Percentiles rank a stretch among this genome's conserved stretches.
Conservation (phyloP, 805 yeast genomes). For the Starmera dryadoides region DNA sequence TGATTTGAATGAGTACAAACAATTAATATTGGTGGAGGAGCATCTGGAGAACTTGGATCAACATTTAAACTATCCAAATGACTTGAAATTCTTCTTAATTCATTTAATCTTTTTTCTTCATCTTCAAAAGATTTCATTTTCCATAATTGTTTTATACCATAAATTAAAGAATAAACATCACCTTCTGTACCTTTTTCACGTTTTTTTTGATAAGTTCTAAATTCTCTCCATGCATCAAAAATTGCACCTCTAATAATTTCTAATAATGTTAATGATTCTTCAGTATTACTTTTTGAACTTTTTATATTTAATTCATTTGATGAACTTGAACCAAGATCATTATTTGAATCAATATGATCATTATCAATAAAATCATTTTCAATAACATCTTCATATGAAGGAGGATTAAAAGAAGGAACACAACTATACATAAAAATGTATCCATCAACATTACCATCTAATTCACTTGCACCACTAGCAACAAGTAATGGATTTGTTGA, state of each 20-base stretch:
- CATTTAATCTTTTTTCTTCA: conserved; percentile 22
- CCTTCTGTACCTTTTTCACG: conserved; percentile 64
- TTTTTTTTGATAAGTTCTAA: conserved; percentile 40
- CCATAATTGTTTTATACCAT: conserved; percentile 54
- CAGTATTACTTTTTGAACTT: conserved; percentile 1
- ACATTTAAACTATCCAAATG: conserved; percentile 24
- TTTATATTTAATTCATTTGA: neutral
- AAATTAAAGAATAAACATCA: conserved; percentile 55
- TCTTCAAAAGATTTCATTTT: conserved; percentile 27
- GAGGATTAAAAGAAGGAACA: conserved; percentile 56
- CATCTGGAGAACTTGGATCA: conserved; percentile 29
- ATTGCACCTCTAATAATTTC: conserved; percentile 48
- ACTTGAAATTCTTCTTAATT: conserved; percentile 22
- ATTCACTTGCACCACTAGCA: conserved; percentile 73
- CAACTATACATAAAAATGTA: conserved; percentile 65
- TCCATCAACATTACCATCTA: conserved; percentile 72
- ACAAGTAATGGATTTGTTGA: conserved; percentile 62
- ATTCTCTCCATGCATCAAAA: conserved; percentile 71
- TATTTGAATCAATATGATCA: neutral
- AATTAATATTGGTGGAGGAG: conserved; percentile 61
- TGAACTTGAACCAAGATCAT: neutral
- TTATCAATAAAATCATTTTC: neutral
- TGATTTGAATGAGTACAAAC: conserved; percentile 58
- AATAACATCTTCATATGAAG: conserved; percentile 35
- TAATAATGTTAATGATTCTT: conserved; percentile 17